Percentiles rank a stretch among this genome's conserved stretches.
Conservation (phyloP, 2,329 filamentous ascomycete genomes). For the Falciphora oryzae region DNA sequence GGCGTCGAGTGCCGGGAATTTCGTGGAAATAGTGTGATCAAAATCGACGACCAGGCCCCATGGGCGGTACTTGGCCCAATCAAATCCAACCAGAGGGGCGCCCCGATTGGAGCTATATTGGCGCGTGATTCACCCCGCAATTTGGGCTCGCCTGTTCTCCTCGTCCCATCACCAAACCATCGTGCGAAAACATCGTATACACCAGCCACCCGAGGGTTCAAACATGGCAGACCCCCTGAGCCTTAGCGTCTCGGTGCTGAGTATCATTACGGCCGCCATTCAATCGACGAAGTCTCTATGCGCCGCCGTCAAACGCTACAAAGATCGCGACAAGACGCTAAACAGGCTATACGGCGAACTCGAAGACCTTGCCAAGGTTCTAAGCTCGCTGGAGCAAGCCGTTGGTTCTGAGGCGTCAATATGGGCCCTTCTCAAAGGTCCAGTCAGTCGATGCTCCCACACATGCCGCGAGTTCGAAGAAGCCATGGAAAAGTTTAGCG, state of each 20-base stretch:
- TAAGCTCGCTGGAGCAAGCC: slow-evolving; percentile 23
- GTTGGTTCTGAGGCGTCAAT: slow-evolving; percentile 21
- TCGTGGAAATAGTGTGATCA: too few species aligned
- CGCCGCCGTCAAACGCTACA: slow-evolving; percentile 8
- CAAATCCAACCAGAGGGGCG: too few species aligned
- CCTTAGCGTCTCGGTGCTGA: slow-evolving; percentile 15
- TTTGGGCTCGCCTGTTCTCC: too few species aligned
- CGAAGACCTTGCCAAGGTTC: slow-evolving; percentile 26
- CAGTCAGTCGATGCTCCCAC: slow-evolving; percentile 29
- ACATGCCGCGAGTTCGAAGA: slow-evolving; percentile 31
- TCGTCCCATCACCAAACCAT: too few species aligned
- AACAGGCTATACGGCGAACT: slow-evolving; percentile 23
- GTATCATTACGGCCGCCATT: slow-evolving; percentile 27
- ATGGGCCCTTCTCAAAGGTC: slow-evolving; percentile 27
- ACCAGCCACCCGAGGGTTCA: not conserved
- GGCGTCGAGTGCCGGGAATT: too few species aligned
- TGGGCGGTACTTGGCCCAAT: too few species aligned
- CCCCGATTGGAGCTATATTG: too few species aligned
- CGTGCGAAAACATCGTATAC: too few species aligned
- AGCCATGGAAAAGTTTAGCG: slow-evolving; percentile 28
- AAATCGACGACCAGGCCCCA: too few species aligned
- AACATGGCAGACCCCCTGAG: not conserved
- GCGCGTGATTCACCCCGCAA: too few species aligned
- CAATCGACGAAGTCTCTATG: slow-evolving; percentile 27
- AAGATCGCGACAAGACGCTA: not conserved